Evolutionary conservation across 2,329 filamentous ascomycete species (phyloP).

Genomic region (Mycosphaerella sp.): DNA sequence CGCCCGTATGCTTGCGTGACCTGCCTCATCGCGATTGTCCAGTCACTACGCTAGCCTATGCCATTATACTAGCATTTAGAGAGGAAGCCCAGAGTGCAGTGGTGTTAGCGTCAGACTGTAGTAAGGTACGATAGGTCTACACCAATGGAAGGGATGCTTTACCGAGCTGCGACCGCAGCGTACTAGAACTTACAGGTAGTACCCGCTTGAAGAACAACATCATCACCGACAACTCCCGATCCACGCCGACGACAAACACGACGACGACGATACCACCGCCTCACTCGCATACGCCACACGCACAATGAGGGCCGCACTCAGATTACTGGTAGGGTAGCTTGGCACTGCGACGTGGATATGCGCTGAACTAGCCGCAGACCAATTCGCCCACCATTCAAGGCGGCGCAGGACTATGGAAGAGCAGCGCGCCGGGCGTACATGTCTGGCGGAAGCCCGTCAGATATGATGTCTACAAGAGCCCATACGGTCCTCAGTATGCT

Average conservation of each 20-base stretch:
- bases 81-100: too few species aligned
- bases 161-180: too few species aligned
- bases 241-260: constrained; percentile 1
- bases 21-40: constrained; percentile 27
- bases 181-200: too few species aligned
- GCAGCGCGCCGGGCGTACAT: constrained; percentile 24
- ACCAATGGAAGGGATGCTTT: too few species aligned
- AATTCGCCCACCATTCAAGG: constrained; percentile 13
- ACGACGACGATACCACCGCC: not conserved
- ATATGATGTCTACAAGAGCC: constrained; percentile 50
- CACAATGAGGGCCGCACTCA: constrained; percentile 31
- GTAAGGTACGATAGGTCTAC: too few species aligned
- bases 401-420: constrained; percentile 14
- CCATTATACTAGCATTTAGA: too few species aligned
- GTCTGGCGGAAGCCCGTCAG: constrained; percentile 34
- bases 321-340: constrained; percentile 23
- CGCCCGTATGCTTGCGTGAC: constrained; percentile 3
- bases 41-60: not conserved
- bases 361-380: constrained; percentile 13
- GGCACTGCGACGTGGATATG: not conserved
- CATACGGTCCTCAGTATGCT: constrained; percentile 54
- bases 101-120: too few species aligned
- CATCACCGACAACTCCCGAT: not conserved
- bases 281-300: not conserved
- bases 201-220: too few species aligned